Evolutionary conservation across 2,329 filamentous ascomycete species (phyloP).

Genomic region (Aureobasidium zeae): DNA sequence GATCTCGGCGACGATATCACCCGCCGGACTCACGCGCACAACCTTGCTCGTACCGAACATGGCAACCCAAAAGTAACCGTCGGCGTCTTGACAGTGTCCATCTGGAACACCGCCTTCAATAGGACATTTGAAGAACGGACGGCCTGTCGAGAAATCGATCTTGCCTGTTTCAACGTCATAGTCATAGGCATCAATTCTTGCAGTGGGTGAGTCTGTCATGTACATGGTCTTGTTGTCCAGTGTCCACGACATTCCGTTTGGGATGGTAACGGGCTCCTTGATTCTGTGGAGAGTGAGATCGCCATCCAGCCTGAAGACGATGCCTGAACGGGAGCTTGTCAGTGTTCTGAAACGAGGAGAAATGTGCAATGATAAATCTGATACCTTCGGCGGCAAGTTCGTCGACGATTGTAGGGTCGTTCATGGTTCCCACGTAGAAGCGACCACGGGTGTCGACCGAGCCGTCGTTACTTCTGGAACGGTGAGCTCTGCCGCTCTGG

Average conservation of each 20-base stretch:
- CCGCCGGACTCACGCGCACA: conserved; percentile 60
- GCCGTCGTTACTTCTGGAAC: conserved; percentile 70
- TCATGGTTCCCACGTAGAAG: conserved; percentile 84
- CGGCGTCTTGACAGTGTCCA: conserved; percentile 72
- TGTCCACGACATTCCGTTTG: conserved; percentile 79
- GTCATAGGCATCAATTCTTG: conserved; percentile 64
- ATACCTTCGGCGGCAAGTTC: conserved; percentile 15
- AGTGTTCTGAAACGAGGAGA: not conserved
- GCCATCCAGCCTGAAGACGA: conserved; percentile 62
- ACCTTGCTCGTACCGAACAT: conserved; percentile 72
- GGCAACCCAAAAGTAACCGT: conserved; percentile 83
- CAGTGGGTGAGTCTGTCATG: conserved; percentile 68
- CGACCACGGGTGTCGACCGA: conserved; percentile 69
- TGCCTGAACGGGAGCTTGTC: conserved; percentile 42
- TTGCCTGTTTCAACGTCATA: conserved; percentile 56
- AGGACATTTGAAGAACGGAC: conserved; percentile 63
- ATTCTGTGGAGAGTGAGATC: conserved; percentile 52
- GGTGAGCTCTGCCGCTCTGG: conserved; percentile 30
- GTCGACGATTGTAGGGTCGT: conserved; percentile 51
- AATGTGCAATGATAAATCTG: not conserved
- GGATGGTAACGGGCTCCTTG: conserved; percentile 56
- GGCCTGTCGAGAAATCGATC: conserved; percentile 57
- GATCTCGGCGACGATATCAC: conserved; percentile 65
- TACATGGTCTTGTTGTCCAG: conserved; percentile 64
- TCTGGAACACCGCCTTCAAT: conserved; percentile 60